Percentiles rank a stretch among this genome's conserved stretches.
Evolutionary conservation across 1,139 yeast genomes (phyloP).

Genomic region (Kurtzmaniella natalensis): DNA sequence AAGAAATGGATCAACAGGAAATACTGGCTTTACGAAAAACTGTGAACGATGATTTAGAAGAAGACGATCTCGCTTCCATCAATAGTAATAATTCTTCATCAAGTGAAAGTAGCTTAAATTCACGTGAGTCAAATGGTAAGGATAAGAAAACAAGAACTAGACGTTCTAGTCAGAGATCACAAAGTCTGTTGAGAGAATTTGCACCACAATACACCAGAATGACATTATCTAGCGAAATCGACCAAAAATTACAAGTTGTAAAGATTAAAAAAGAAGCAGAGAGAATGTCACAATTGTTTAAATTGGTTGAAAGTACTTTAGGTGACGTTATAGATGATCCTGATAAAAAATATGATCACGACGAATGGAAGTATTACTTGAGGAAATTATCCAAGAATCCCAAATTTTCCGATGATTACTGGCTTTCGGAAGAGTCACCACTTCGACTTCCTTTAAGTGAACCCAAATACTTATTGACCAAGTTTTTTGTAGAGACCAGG

Average conservation of each 20-base stretch:
- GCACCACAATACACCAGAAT: too few relatives aligned
- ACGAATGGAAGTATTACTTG: conserved; percentile 29
- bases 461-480: conserved; percentile 55
- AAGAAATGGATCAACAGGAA: too few relatives aligned
- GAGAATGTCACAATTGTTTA: conserved; percentile 12
- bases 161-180: too few relatives aligned
- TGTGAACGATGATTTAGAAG: too few relatives aligned
- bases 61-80: too few relatives aligned
- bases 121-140: too few relatives aligned
- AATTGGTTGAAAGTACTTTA: conserved; percentile 23
- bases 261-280: conserved; percentile 1
- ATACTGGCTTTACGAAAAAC: too few relatives aligned
- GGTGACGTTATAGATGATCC: conserved; percentile 31
- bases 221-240: too few relatives aligned
- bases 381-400: conserved; percentile 10
- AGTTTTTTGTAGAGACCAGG: conserved; percentile 24
- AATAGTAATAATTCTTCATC: too few relatives aligned
- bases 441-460: conserved; percentile 62
- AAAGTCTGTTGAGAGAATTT: too few relatives aligned
- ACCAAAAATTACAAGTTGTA: not conserved
- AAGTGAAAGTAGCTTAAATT: too few relatives aligned
- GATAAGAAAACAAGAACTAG: too few relatives aligned
- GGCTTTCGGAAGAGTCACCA: conserved; percentile 65
- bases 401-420: conserved; percentile 20
- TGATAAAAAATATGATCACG: conserved; percentile 25